Base-by-base conservation (phyloP, 306 rosid genomes). In the Abrus pulchellus region DNA sequence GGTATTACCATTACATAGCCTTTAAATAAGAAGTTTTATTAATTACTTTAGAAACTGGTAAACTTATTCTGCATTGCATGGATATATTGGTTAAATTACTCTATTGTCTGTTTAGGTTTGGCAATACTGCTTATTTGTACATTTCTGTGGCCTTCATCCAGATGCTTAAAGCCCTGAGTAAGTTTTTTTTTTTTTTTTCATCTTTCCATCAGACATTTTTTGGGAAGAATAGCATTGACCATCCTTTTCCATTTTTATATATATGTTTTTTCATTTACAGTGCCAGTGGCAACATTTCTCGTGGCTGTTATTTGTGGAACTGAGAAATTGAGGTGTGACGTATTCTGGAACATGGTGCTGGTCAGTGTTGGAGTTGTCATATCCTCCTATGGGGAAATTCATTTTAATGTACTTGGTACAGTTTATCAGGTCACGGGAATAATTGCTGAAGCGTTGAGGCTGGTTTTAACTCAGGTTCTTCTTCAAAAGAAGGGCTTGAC, bases 61-160 rank as follows among this genome's bases (percentile, higher is more conserved):
- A 71, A 61, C 5, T 72, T 55, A 82, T 56, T 78, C 61, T 45
- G 29, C 30, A 41, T 12, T 69, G 12, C 75, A 33, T 27, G 13
- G 6, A 7, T 29, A 36, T 55, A 55, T 34, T 45, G 44, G 6
- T 34, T 78, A 64, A 55, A 56, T 64, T 66, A 62, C 63, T 74
- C 54, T 50, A 38, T 49, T 67, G 40, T 59, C 41, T 60, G 14
- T 79, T 57, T 74, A 96, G 99, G 99, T 93, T 96, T 87, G 99
- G 99, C 48, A 96, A 96, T 87, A 93, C 99, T 11, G 98, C 98
- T 44, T 96, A 92, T 86, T 87, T 96, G 88, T 94, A 88, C 85
- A 96, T 96, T 60, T 96, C 99, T 77, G 99, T 96, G 87, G 97
- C 99, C 77, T 95, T 95, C 86, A 95, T 95, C 85, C 99, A 95